Evolutionary conservation across 805 yeast species (phyloP), one percentile per base, ranked within the genome.

Genomic region (Hanseniaspora lachancei): DNA sequence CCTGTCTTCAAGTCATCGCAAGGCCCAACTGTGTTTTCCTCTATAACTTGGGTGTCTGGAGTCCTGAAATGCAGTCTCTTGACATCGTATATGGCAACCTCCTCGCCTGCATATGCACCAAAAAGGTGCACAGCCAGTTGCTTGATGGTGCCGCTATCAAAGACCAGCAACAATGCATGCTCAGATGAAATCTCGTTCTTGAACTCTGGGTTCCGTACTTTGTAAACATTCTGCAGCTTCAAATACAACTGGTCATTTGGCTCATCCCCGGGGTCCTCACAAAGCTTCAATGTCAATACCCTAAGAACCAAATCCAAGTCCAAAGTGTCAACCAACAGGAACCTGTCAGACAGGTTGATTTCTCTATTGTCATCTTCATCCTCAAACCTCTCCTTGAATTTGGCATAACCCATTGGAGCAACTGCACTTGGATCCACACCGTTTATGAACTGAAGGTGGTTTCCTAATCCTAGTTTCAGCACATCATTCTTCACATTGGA

Each of bases 181-280:
- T 46, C 40, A 5, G 23, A 10, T 0, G 27, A 7, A 12, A 13
- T 18, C 5, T 29, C 24, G 34, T 34, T 29, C 18, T 46, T 46
- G 20, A 13, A 32, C 15, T 18, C 12, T 7, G 49, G 39, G 12
- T 46, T 34, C 20, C 21, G 34, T 23, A 46, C 32, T 5, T 32
- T 34, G 39, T n/a, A 46, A 18, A 46, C 18, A 18, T 34, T 46
- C 20, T 46, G 49, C 13, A 46, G 7, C 9, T 46, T 46, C 13
- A 46, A 34, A 20, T 20, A 12, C 9, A 20, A 5, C 12, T 46
- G 38, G 3, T 20, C 35, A 10, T 46, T 20, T 3, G 8, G 9
- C n/a, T 71, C 64, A 58, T 75, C 69, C 61, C 75, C 70, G 64
- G 77, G 72, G 64, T 74, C 69, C 66, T 69, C 40, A 27, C 63